Percentiles rank a stretch among this genome's conserved stretches.
Evolutionary conservation across 2,329 filamentous ascomycete genomes (phyloP).

Genomic region (Colletotrichum theobromicola): DNA sequence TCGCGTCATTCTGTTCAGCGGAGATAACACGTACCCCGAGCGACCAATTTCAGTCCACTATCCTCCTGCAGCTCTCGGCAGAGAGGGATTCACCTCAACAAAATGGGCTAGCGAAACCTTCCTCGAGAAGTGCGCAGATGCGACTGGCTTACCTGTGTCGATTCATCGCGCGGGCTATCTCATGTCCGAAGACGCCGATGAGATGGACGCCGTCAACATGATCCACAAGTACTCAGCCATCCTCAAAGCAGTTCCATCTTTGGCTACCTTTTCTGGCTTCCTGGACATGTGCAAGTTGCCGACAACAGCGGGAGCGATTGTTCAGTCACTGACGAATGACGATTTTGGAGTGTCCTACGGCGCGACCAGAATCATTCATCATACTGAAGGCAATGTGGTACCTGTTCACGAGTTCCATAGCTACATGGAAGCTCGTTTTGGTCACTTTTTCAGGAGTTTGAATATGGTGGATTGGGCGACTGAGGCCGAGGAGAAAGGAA

Average conservation of each 20-base stretch:
- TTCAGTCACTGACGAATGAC: neutral
- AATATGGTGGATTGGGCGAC: neutral
- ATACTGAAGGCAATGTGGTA: neutral
- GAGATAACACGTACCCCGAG: slow-evolving; percentile 16
- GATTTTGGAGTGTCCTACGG: neutral
- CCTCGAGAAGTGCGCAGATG: slow-evolving; percentile 28
- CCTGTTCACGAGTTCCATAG: neutral
- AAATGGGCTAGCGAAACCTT: slow-evolving; percentile 40
- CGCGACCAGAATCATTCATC: neutral
- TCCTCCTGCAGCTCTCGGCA: slow-evolving; percentile 31
- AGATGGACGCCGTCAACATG: slow-evolving; percentile 9
- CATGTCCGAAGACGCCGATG: slow-evolving; percentile 9
- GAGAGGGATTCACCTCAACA: slow-evolving; percentile 36
- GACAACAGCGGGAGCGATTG: neutral
- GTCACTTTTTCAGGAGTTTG: neutral
- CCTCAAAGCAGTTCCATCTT: neutral
- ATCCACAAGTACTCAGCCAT: neutral
- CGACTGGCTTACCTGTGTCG: slow-evolving; percentile 24
- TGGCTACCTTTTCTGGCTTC: neutral
- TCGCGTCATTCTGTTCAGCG: slow-evolving; percentile 21
- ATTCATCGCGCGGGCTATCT: slow-evolving; percentile 32
- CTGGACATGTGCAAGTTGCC: slow-evolving; percentile 1
- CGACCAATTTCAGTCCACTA: slow-evolving; percentile 21
- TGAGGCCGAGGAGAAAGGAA: neutral
- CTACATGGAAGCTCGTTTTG: neutral